A percentile compares a stretch with the other conserved stretches of the same genome.
phyloP scores from a whole-genome alignment of 371 early-diverging fungal species.

The Mortierella sp. region DNA sequence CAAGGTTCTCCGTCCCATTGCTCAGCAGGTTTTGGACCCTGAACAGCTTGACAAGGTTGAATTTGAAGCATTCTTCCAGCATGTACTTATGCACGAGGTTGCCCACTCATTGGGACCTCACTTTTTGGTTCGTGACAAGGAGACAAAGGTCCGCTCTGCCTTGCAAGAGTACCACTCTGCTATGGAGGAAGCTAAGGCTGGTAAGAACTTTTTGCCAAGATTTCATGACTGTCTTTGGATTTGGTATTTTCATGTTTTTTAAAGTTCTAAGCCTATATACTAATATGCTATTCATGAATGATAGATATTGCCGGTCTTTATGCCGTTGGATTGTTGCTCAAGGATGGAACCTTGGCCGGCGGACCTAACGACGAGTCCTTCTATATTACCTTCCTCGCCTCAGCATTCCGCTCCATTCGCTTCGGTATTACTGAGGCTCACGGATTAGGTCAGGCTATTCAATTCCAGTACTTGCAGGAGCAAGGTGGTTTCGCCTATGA shows the following conservation, averaged over 20 bases:
- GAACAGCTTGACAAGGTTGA: conserved; percentile 69
- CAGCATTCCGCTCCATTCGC: conserved; percentile 84
- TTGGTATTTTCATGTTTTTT: too few species aligned
- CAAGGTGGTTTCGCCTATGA: conserved; percentile 75
- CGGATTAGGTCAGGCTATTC: conserved; percentile 81
- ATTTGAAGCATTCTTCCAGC: conserved; percentile 84
- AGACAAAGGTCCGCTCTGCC: conserved; percentile 75
- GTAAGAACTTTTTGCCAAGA: conserved; percentile 34
- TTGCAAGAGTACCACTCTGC: conserved; percentile 82
- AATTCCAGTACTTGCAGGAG: conserved; percentile 80
- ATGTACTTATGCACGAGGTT: conserved; percentile 84
- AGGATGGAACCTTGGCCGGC: conserved; percentile 71
- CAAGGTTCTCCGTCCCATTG: conserved; percentile 78
- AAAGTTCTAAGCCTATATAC: too few species aligned
- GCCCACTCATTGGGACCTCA: conserved; percentile 87
- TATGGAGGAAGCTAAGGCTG: conserved; percentile 88
- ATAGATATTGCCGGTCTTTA: conserved; percentile 82
- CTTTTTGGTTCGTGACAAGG: conserved; percentile 63
- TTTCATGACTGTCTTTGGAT: background rate
- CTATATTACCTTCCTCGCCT: conserved; percentile 84
- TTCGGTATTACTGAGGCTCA: conserved; percentile 87
- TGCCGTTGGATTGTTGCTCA: conserved; percentile 76
- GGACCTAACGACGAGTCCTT: conserved; percentile 71
- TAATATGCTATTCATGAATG: too few species aligned
- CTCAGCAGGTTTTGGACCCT: conserved; percentile 66